Conservation (phyloP, 1,284 basidiomycete species). For the Tilletiopsis washingtonensis region DNA sequence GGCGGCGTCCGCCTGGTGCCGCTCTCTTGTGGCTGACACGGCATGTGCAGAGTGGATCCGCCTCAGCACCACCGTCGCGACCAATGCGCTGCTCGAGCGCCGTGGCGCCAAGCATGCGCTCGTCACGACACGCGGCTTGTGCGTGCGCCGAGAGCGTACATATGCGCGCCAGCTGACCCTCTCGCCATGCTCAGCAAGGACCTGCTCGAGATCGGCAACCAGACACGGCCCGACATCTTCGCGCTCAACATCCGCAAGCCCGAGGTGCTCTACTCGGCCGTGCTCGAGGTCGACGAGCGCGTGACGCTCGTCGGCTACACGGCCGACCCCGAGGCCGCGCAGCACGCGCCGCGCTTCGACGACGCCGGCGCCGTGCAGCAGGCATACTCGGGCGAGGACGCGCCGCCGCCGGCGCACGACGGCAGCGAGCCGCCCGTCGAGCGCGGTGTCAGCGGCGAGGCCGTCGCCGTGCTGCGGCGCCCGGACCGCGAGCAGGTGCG, state of each 20-base stretch:
- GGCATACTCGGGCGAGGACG: slow-evolving; percentile 33
- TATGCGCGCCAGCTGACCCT: neutral
- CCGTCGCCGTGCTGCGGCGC: slow-evolving; percentile 71
- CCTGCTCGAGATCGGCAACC: slow-evolving; percentile 82
- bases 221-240: slow-evolving; percentile 70
- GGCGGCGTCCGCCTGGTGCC: neutral
- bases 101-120: slow-evolving; percentile 86
- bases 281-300: slow-evolving; percentile 86
- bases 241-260: slow-evolving; percentile 55
- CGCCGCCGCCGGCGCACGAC: slow-evolving; percentile 61
- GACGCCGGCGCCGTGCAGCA: slow-evolving; percentile 54
- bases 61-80: slow-evolving; percentile 88
- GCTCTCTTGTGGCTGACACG: neutral
- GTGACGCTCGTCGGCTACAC: slow-evolving; percentile 90
- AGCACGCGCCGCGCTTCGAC: slow-evolving; percentile 67
- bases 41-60: slow-evolving; percentile 71
- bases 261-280: slow-evolving; percentile 65
- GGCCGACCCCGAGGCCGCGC: slow-evolving; percentile 70
- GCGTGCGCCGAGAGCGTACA: slow-evolving; percentile 29
- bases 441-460: slow-evolving; percentile 78
- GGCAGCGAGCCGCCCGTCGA: slow-evolving; percentile 62
- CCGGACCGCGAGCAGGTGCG: slow-evolving; percentile 51
- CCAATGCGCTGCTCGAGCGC: slow-evolving; percentile 88
- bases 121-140: slow-evolving; percentile 84
- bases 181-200: slow-evolving; percentile 50